A percentile compares a stretch with the other conserved stretches of the same genome.
Evolutionary conservation across 495 filamentous ascomycete species (phyloP).

Genomic region (Penicillium crystallinum): DNA sequence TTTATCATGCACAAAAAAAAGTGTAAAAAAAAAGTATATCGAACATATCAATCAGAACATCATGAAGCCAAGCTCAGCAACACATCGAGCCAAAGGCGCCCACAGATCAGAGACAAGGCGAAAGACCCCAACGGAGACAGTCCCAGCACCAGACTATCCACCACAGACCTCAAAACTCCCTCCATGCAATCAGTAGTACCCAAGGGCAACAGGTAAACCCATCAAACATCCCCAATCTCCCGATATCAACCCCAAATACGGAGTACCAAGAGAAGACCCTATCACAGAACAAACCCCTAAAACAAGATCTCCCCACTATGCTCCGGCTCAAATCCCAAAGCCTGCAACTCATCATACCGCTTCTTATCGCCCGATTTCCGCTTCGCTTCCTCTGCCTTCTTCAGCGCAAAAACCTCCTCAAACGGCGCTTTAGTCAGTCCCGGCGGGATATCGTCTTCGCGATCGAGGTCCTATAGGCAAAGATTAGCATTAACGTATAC

Average conservation of each 20-base stretch:
- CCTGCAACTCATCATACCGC: conserved; percentile 60
- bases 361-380: conserved; percentile 69
- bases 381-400: conserved; percentile 60
- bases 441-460: conserved; percentile 79
- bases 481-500: neutral
- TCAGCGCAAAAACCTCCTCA: conserved; percentile 64
- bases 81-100: neutral
- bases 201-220: neutral
- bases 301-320: conserved; percentile 70
- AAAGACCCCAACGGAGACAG: too few relatives aligned
- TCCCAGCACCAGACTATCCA: too few relatives aligned
- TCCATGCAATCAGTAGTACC: too few relatives aligned
- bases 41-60: conserved; percentile 9
- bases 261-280: neutral
- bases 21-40: conserved; percentile 9
- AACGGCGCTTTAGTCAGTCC: conserved; percentile 61
- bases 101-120: too few relatives aligned
- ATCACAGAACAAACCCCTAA: conserved; percentile 24
- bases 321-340: conserved; percentile 84
- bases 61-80: conserved; percentile 1
- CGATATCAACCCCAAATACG: too few relatives aligned
- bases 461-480: conserved; percentile 69
- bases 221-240: too few relatives aligned
- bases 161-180: too few relatives aligned
- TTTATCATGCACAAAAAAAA: conserved; percentile 8